A percentile compares a stretch with the other conserved stretches of the same genome.
Evolutionary conservation across 1,284 basidiomycete genomes (phyloP).

Genomic region (Fistulinella cinereoalba): DNA sequence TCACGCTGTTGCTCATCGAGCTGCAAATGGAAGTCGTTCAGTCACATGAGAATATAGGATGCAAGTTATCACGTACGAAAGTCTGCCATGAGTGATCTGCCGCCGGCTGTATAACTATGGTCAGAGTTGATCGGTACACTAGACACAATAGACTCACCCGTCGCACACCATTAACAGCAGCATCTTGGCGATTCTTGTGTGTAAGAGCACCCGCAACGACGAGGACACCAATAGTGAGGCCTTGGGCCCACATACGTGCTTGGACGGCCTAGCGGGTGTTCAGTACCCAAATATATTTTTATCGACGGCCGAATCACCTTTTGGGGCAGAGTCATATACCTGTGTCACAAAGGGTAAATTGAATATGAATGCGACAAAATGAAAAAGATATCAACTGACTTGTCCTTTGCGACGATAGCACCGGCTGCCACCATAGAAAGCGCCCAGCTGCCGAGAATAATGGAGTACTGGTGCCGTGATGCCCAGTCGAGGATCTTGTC

Average conservation of each 20-base stretch:
- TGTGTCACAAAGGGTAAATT: conserved; percentile 14
- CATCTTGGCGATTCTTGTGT: conserved; percentile 41
- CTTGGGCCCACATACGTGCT: conserved; percentile 90
- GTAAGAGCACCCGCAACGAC: conserved; percentile 71
- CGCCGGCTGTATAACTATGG: conserved; percentile 6
- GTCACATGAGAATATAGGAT: background rate
- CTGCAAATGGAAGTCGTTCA: conserved; percentile 10
- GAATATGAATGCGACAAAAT: background rate
- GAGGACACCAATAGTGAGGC: conserved; percentile 74
- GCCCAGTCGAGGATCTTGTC: conserved; percentile 77
- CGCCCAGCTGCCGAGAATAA: conserved; percentile 84
- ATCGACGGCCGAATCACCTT: conserved; percentile 33
- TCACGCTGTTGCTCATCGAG: conserved; percentile 31
- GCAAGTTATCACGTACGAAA: conserved; percentile 20
- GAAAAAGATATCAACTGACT: conserved; percentile 37
- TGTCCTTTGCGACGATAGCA: conserved; percentile 67
- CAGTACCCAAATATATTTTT: conserved; percentile 20
- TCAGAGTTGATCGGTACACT: conserved; percentile 1
- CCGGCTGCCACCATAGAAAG: conserved; percentile 70
- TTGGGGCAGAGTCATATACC: conserved; percentile 57
- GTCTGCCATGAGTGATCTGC: conserved; percentile 28
- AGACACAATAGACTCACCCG: conserved; percentile 16
- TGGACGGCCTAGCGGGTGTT: conserved; percentile 73
- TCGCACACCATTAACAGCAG: conserved; percentile 22
- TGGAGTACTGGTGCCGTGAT: conserved; percentile 71